Conservation (phyloP, 129 eudicot species). For the Cynara cardunculus region DNA sequence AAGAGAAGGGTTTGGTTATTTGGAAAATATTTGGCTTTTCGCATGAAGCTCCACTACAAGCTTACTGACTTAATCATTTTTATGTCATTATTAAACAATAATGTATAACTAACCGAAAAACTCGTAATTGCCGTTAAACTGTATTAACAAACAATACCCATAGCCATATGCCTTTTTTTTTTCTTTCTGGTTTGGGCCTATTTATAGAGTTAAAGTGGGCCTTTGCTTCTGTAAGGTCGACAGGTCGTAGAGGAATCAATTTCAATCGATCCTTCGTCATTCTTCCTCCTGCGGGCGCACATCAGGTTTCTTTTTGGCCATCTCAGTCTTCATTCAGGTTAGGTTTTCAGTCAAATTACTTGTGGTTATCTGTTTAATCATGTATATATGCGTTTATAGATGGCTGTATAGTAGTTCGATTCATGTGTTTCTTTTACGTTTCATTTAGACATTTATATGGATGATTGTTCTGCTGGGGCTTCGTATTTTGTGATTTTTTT, state of each 20-base stretch:
- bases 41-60: too few relatives aligned
- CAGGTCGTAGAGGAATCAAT: background rate
- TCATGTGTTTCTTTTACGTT: background rate
- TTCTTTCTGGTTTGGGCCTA: background rate
- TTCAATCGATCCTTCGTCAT: background rate
- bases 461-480: background rate
- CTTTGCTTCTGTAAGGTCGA: background rate
- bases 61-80: too few relatives aligned
- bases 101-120: too few relatives aligned
- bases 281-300: background rate
- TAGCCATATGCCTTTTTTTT: too few relatives aligned
- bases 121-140: too few relatives aligned
- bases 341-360: background rate
- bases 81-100: too few relatives aligned
- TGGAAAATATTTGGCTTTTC: too few relatives aligned
- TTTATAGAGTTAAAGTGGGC: background rate
- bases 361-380: background rate
- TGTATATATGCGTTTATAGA: background rate
- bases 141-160: too few relatives aligned
- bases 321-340: conserved; percentile 3
- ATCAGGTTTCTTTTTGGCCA: background rate
- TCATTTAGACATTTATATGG: background rate
- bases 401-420: background rate
- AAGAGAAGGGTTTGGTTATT: too few relatives aligned
- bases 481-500: background rate